Evolutionary conservation across 768 basidiomycete species (phyloP).

Genomic region (Tulasnella sp.): DNA sequence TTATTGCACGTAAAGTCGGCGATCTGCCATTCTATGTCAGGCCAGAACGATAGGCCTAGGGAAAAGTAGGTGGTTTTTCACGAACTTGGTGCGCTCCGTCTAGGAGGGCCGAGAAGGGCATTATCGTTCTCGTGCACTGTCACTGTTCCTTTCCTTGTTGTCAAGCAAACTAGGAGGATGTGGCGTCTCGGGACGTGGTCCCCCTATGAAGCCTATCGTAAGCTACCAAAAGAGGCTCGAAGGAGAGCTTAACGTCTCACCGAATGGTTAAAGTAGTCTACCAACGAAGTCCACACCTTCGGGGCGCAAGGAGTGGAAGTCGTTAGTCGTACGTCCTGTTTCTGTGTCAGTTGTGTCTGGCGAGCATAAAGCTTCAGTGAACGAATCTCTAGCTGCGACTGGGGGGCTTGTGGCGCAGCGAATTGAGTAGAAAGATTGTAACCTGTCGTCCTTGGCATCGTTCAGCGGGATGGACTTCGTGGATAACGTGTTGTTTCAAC

Average conservation of each 20-base stretch:
- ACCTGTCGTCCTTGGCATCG: background rate
- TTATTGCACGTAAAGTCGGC: constrained; percentile 72
- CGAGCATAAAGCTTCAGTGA: background rate
- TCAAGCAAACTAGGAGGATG: constrained; percentile 50
- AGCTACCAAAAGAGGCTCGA: background rate
- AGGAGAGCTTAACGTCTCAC: constrained; percentile 35
- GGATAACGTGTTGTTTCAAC: background rate
- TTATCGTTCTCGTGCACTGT: constrained; percentile 66
- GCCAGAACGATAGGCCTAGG: too few relatives aligned
- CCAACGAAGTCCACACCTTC: constrained; percentile 26
- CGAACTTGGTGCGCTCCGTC: constrained; percentile 92
- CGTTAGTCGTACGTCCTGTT: background rate
- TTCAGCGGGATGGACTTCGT: constrained; percentile 1
- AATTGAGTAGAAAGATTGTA: background rate
- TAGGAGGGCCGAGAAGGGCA: constrained; percentile 93
- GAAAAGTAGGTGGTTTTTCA: constrained; percentile 21
- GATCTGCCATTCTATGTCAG: constrained; percentile 80
- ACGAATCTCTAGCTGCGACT: background rate
- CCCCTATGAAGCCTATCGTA: constrained; percentile 43
- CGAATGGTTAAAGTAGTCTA: constrained; percentile 93
- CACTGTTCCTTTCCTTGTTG: constrained; percentile 83
- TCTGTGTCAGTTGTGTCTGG: background rate
- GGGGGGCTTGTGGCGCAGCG: background rate
- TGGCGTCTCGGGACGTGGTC: constrained; percentile 72
- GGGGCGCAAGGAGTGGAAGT: background rate